phyloP scores from a whole-genome alignment of 202 grass and related monocot genomes.

The Brachypodium distachyon region DNA sequence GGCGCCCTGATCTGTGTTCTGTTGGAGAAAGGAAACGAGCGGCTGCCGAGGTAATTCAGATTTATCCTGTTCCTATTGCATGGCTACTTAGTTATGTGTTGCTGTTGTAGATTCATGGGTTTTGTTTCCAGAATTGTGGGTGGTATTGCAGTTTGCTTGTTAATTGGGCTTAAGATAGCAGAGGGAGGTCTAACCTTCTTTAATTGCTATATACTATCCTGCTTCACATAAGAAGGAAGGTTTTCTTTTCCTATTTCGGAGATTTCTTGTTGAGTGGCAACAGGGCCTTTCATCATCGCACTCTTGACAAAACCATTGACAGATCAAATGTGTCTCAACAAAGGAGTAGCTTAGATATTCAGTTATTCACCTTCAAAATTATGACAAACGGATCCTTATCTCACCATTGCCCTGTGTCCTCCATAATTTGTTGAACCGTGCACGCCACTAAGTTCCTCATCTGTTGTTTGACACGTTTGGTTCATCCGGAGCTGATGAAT shows the following conservation, averaged over 20 bases:
- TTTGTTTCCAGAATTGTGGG: neutral
- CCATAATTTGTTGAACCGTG: neutral
- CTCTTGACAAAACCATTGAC: neutral
- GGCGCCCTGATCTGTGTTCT: neutral
- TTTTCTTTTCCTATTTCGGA: neutral
- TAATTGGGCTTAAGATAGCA: neutral
- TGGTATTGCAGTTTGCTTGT: neutral
- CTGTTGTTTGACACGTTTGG: neutral
- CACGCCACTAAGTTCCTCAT: neutral
- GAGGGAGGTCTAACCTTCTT: neutral
- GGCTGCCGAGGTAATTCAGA: conserved; percentile 15
- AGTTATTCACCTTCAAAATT: neutral
- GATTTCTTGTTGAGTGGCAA: neutral
- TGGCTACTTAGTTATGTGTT: neutral
- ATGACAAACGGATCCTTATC: neutral
- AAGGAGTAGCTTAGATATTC: neutral
- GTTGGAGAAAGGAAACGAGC: neutral
- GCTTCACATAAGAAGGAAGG: neutral
- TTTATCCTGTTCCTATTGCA: neutral
- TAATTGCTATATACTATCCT: neutral
- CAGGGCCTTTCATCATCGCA: neutral
- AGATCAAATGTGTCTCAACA: neutral
- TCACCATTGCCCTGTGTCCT: neutral
- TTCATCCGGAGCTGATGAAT: neutral
- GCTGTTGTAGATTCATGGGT: neutral